These are phyloP conservation scores for Sinapis alba DNA, from an alignment of 441 rosid genomes.

Conservation along the genomic window DNA sequence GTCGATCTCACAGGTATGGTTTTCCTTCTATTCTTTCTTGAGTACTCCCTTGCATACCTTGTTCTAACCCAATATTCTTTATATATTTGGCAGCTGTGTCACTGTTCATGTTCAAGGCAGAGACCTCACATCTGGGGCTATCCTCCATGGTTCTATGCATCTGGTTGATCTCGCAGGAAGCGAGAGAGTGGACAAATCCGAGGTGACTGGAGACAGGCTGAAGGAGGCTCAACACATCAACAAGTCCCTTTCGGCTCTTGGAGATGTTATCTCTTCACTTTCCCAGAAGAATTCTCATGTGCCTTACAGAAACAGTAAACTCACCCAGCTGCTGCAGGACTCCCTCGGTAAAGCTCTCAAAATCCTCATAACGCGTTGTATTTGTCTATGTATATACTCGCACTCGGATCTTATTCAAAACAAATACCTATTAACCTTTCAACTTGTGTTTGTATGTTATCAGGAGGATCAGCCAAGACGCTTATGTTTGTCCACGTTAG, in stretches of 20 bases:
- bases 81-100: neutral
- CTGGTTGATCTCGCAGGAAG: constrained; percentile 4
- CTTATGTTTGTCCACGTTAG: constrained; percentile 1
- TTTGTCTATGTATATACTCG: neutral
- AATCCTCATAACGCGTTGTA: neutral
- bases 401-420: neutral
- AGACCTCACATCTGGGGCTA: neutral
- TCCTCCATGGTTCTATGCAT: constrained; percentile 37
- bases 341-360: neutral
- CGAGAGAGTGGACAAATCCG: neutral
- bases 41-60: neutral
- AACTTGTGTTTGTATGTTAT: neutral
- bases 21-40: neutral
- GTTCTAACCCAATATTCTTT: neutral
- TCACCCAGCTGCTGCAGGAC: neutral
- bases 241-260: neutral
- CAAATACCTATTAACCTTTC: neutral
- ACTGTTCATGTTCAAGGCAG: constrained; percentile 6
- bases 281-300: neutral
- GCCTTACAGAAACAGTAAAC: neutral
- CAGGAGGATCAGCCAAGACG: constrained; percentile 7
- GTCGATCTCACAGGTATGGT: constrained; percentile 63
- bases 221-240: constrained; percentile 6
- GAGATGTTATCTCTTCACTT: neutral
- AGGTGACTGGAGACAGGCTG: constrained; percentile 1